Evolutionary conservation across 768 basidiomycete species (phyloP).

Genomic region (Russula virescens): DNA sequence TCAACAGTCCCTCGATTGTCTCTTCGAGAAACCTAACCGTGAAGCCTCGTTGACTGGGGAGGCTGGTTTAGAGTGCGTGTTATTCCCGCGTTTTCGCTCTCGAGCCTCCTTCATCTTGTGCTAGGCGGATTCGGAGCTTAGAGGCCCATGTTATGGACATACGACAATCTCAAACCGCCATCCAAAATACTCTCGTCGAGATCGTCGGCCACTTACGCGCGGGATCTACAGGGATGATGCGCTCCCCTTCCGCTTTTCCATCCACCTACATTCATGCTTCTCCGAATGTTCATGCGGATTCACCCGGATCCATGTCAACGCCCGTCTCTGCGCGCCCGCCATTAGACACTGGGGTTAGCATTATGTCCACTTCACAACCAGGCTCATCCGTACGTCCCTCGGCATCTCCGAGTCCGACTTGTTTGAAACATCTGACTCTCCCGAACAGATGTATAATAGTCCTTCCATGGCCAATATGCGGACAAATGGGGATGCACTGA

Average conservation of each 20-base stretch:
- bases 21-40: conserved; percentile 90
- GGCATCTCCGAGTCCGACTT: background rate
- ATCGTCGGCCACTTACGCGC: conserved; percentile 73
- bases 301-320: conserved; percentile 38
- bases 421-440: background rate
- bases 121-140: conserved; percentile 84
- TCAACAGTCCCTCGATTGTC: conserved; percentile 82
- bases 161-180: conserved; percentile 62
- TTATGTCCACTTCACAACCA: conserved; percentile 27
- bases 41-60: conserved; percentile 86
- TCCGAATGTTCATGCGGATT: conserved; percentile 58
- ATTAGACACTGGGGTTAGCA: conserved; percentile 26
- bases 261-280: conserved; percentile 55
- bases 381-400: conserved; percentile 29
- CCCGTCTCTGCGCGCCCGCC: conserved; percentile 34
- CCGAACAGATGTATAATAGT: conserved; percentile 18
- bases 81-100: background rate
- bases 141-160: conserved; percentile 85
- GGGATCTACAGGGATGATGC: conserved; percentile 40
- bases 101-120: background rate
- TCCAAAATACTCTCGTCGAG: conserved; percentile 76
- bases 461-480: conserved; percentile 8
- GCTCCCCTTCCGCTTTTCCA: conserved; percentile 61
- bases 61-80: conserved; percentile 78
- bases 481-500: conserved; percentile 4